A percentile compares a stretch with the other conserved stretches of the same genome.
Conservation (phyloP, 169 alveolate genomes). For the Cryptosporidium canis region DNA sequence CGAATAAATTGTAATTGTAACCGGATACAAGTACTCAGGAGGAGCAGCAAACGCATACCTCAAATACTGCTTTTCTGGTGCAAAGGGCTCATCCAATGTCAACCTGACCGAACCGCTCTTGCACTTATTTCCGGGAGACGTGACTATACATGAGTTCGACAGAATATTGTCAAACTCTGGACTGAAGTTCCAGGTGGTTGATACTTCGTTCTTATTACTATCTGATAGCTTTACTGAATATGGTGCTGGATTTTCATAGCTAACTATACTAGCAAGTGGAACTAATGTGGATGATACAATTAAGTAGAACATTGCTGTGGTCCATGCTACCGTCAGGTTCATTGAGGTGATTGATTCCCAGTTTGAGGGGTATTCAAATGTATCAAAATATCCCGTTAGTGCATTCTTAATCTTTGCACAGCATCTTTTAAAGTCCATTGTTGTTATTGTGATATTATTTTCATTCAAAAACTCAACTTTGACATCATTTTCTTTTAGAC, state of each 20-base stretch:
- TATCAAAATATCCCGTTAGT: slow-evolving; percentile 49
- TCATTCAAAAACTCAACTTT: slow-evolving; percentile 10
- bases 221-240: neutral
- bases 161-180: slow-evolving; percentile 24
- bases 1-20: slow-evolving; percentile 51
- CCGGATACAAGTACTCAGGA: slow-evolving; percentile 29
- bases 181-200: slow-evolving; percentile 36
- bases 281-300: slow-evolving; percentile 33
- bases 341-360: slow-evolving; percentile 62
- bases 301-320: slow-evolving; percentile 48
- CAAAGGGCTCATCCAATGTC: neutral
- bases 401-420: slow-evolving; percentile 32
- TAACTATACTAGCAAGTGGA: slow-evolving; percentile 51
- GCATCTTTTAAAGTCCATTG: slow-evolving; percentile 30
- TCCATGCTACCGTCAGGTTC: slow-evolving; percentile 63
- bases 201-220: neutral
- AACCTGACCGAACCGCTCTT: slow-evolving; percentile 29
- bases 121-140: slow-evolving; percentile 21
- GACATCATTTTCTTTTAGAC: neutral
- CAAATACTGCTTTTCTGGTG: slow-evolving; percentile 26
- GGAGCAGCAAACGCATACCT: slow-evolving; percentile 64
- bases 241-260: slow-evolving; percentile 6
- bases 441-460: slow-evolving; percentile 1
- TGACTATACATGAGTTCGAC: slow-evolving; percentile 38
- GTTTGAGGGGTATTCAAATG: slow-evolving; percentile 48